phyloP scores from a whole-genome alignment of 208 protist genomes.

The Trypanosoma cruzi region DNA sequence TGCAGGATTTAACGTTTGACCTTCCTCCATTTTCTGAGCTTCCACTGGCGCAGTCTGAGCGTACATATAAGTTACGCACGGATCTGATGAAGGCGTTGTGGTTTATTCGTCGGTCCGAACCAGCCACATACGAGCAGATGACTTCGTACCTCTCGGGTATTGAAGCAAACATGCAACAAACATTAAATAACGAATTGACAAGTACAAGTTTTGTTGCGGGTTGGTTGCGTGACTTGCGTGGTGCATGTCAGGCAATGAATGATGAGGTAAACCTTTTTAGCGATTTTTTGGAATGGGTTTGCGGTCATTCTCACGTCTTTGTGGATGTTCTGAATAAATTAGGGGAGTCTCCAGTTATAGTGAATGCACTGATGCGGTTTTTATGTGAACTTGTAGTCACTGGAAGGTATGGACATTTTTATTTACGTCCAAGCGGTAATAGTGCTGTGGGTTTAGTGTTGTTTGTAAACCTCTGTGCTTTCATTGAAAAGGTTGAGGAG shows the following conservation, averaged over 20 bases:
- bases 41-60: conserved; percentile 61
- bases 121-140: conserved; percentile 45
- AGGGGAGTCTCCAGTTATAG: conserved; percentile 59
- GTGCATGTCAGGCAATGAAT: conserved; percentile 56
- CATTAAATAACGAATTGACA: conserved; percentile 47
- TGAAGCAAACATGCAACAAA: conserved; percentile 68
- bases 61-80: conserved; percentile 84
- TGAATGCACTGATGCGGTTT: conserved; percentile 74
- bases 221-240: conserved; percentile 86
- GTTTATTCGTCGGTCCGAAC: conserved; percentile 34
- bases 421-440: conserved; percentile 38
- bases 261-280: conserved; percentile 40
- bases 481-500: conserved; percentile 68
- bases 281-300: conserved; percentile 86
- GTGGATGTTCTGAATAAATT: conserved; percentile 42
- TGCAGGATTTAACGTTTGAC: conserved; percentile 64
- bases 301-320: conserved; percentile 45
- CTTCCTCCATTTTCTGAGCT: conserved; percentile 79
- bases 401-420: conserved; percentile 43
- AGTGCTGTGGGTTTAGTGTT: conserved; percentile 71
- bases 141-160: conserved; percentile 62
- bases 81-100: conserved; percentile 76
- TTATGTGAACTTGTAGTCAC: conserved; percentile 62
- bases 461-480: conserved; percentile 70
- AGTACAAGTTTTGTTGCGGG: conserved; percentile 70